Conservation (phyloP, 2,329 filamentous ascomycete species). For the Aulographum hederae region DNA sequence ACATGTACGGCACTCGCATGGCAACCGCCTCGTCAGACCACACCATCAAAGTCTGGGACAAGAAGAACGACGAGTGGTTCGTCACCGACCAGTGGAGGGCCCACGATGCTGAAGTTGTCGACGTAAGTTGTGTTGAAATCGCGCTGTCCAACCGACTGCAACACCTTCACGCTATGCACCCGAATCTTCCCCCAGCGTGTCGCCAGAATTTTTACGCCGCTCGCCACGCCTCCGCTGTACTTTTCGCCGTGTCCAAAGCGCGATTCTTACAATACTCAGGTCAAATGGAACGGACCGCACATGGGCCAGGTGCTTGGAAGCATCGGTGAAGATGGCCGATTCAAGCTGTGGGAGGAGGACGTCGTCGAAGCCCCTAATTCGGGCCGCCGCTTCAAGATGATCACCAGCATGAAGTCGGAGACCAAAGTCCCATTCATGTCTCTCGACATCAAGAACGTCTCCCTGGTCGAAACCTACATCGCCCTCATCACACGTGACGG, state of each 20-base stretch:
- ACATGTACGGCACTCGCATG: slow-evolving; percentile 80
- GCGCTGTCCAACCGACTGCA: background rate
- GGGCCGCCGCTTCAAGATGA: slow-evolving; percentile 62
- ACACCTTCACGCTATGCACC: no score
- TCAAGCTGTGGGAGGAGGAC: slow-evolving; percentile 88
- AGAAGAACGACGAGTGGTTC: slow-evolving; percentile 54
- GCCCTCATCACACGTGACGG: slow-evolving; percentile 74
- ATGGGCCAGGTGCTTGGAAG: slow-evolving; percentile 78
- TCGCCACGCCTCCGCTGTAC: background rate
- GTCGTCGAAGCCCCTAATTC: slow-evolving; percentile 54
- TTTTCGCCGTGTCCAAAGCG: background rate
- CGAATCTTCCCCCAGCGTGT: no score
- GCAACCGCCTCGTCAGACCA: slow-evolving; percentile 85
- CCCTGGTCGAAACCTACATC: slow-evolving; percentile 55
- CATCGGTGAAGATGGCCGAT: slow-evolving; percentile 74
- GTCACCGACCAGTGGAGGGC: slow-evolving; percentile 77
- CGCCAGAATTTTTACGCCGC: no score
- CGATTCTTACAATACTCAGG: slow-evolving; percentile 30
- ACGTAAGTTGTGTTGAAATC: slow-evolving; percentile 41
- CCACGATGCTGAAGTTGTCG: slow-evolving; percentile 76
- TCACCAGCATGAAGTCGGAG: slow-evolving; percentile 42
- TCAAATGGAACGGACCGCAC: slow-evolving; percentile 85
- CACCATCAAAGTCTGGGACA: slow-evolving; percentile 79
- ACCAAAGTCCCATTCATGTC: slow-evolving; percentile 58
- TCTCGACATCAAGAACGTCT: slow-evolving; percentile 67